These are phyloP conservation scores for Hypoxylon subgilvum DNA, from an alignment of 495 filamentous ascomycete genomes.

Conservation along the genomic window DNA sequence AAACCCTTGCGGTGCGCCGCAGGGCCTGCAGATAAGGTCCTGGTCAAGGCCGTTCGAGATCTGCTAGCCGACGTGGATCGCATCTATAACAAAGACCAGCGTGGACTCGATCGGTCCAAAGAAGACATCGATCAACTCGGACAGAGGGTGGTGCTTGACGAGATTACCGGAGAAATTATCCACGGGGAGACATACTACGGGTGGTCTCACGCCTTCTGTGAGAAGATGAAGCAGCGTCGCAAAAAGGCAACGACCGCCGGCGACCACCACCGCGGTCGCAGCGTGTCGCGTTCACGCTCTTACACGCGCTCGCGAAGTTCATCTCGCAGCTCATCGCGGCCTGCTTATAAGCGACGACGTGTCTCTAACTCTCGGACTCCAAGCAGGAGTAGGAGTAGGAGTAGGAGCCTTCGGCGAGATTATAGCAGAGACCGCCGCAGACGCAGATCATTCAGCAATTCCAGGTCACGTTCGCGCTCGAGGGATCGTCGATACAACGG, in stretches of 20 bases:
- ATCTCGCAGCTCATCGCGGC: constrained; percentile 39
- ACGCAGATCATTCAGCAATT: constrained; percentile 43
- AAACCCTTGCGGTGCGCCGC: constrained; percentile 74
- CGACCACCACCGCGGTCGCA: constrained; percentile 28
- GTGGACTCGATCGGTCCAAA: constrained; percentile 39
- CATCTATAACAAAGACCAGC: constrained; percentile 58
- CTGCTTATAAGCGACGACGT: constrained; percentile 43
- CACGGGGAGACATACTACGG: constrained; percentile 80
- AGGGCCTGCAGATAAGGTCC: constrained; percentile 72
- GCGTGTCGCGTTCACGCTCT: constrained; percentile 42
- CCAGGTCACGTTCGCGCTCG: constrained; percentile 46
- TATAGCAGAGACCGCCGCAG: constrained; percentile 58
- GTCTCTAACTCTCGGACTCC: constrained; percentile 38
- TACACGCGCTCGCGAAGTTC: constrained; percentile 44
- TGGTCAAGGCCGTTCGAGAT: constrained; percentile 68
- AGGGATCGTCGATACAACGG: constrained; percentile 11
- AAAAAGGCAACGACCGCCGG: constrained; percentile 39
- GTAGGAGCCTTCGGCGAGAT: constrained; percentile 35
- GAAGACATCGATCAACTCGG: constrained; percentile 76
- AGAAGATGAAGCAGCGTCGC: constrained; percentile 73
- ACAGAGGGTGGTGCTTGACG: constrained; percentile 66
- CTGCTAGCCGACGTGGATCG: constrained; percentile 72
- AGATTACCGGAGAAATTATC: constrained; percentile 63
- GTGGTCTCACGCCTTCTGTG: constrained; percentile 81
- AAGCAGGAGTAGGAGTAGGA: constrained; percentile 16